Evolutionary conservation across 805 yeast genomes (phyloP).

Genomic region (Yamadazyma phyllophila): DNA sequence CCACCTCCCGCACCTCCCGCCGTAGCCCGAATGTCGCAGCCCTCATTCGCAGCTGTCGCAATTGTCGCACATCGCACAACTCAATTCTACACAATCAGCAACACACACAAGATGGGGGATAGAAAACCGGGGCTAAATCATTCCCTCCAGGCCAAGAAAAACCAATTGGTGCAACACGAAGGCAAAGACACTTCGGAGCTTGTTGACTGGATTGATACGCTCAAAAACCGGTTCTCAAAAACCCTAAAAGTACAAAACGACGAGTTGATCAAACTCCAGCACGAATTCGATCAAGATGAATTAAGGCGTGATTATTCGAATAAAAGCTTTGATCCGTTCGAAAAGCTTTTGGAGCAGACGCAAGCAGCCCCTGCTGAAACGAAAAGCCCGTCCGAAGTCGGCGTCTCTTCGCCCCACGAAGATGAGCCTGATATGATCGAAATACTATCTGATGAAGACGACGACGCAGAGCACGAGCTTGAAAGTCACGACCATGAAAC

Average conservation of each 20-base stretch:
- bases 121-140: not conserved
- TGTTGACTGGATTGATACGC: conserved; percentile 29
- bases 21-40: no score
- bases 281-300: conserved; percentile 15
- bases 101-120: not conserved
- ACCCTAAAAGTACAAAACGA: conserved; percentile 19
- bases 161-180: not conserved
- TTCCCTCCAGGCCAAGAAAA: not conserved
- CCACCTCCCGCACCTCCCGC: no score
- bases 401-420: no score
- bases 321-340: conserved; percentile 11
- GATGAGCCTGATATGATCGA: conserved; percentile 10
- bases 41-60: no score
- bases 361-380: not conserved
- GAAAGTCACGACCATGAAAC: not conserved
- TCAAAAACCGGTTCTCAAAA: conserved; percentile 20
- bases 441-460: conserved; percentile 8
- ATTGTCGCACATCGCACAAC: no score
- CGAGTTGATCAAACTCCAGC: conserved; percentile 16
- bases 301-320: conserved; percentile 22
- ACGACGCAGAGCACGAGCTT: not conserved
- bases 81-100: not conserved
- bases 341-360: not conserved
- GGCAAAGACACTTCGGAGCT: conserved; percentile 14
- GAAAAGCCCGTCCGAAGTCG: no score